These are phyloP conservation scores for Citrullus mucosospermus DNA, from an alignment of 306 rosid genomes.

Conservation along the genomic window DNA sequence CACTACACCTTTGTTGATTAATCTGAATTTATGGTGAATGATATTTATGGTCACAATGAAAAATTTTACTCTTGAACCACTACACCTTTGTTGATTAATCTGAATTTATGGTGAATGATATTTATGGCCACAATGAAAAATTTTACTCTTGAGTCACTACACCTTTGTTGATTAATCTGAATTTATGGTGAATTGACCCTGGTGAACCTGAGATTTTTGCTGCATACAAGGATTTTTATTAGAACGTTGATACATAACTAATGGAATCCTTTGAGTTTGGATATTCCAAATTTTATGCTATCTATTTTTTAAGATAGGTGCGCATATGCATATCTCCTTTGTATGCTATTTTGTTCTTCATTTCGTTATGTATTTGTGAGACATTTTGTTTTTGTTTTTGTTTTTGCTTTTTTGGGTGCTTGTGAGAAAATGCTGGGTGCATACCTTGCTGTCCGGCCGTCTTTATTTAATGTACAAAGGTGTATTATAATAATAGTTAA, in stretches of 20 bases:
- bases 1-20: not conserved
- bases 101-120: conserved; percentile 1
- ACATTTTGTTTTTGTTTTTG: not conserved
- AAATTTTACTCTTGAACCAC: not conserved
- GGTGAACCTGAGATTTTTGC: no score
- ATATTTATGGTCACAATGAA: conserved; percentile 2
- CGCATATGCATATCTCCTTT: not conserved
- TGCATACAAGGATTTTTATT: no score
- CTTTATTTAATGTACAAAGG: not conserved
- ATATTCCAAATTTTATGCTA: not conserved
- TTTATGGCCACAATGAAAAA: conserved; percentile 2
- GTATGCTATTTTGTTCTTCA: not conserved
- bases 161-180: not conserved
- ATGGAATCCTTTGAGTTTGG: not conserved
- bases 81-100: not conserved
- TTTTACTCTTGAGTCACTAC: not conserved
- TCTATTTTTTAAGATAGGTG: not conserved
- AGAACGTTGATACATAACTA: no score
- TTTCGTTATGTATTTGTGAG: not conserved
- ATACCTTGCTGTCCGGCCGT: not conserved
- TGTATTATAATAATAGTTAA: not conserved
- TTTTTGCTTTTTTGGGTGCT: not conserved
- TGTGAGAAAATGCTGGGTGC: not conserved
- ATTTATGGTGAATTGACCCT: not conserved
- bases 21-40: not conserved